These are phyloP conservation scores for Jamesozyma lodderae DNA, from an alignment of 805 yeast species.

Conservation along the genomic window DNA sequence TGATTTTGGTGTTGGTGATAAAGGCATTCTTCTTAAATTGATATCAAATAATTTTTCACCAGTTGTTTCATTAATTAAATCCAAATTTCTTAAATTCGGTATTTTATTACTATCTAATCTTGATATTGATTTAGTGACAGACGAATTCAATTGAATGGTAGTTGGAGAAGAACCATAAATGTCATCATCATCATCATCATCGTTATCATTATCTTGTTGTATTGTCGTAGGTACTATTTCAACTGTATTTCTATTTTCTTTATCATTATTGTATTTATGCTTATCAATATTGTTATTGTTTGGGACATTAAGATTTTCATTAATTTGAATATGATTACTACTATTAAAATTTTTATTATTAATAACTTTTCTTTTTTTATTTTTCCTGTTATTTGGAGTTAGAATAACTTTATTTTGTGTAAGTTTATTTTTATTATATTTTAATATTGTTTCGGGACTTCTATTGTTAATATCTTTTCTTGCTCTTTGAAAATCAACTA, in stretches of 20 bases:
- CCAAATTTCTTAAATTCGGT: slow-evolving; percentile 12
- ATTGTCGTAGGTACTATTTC: too few species aligned
- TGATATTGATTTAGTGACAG: slow-evolving; percentile 25
- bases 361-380: neutral
- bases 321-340: slow-evolving; percentile 7
- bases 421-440: neutral
- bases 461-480: slow-evolving; percentile 19
- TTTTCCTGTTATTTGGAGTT: slow-evolving; percentile 1
- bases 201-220: slow-evolving; percentile 5
- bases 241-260: slow-evolving; percentile 1
- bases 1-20: slow-evolving; percentile 29
- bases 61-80: slow-evolving; percentile 6
- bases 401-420: neutral
- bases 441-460: slow-evolving; percentile 7
- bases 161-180: slow-evolving; percentile 31
- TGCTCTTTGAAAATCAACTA: slow-evolving; percentile 28
- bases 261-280: slow-evolving; percentile 2
- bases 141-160: slow-evolving; percentile 29
- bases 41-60: slow-evolving; percentile 5
- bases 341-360: slow-evolving; percentile 6
- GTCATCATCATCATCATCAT: slow-evolving; percentile 12
- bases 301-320: neutral
- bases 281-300: slow-evolving; percentile 2
- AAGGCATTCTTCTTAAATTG: slow-evolving; percentile 11
- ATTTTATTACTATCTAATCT: slow-evolving; percentile 12